Conservation (phyloP, 2,329 filamentous ascomycete species). For the Penicillium sp. region DNA sequence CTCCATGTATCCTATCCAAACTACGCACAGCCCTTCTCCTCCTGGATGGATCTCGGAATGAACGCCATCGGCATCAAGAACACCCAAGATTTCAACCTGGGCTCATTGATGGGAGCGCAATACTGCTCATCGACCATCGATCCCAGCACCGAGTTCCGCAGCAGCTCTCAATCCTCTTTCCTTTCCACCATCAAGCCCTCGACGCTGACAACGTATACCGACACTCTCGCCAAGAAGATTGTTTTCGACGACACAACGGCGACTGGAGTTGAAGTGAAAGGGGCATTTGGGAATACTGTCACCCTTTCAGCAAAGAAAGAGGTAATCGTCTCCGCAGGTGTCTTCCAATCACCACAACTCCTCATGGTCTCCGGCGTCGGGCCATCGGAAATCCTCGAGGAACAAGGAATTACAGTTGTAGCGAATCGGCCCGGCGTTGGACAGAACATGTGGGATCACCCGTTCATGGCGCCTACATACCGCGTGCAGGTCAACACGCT, state of each 20-base stretch:
- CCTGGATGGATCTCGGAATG: slow-evolving; percentile 42
- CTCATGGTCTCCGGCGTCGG: slow-evolving; percentile 56
- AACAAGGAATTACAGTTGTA: slow-evolving; percentile 28
- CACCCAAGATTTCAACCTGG: slow-evolving; percentile 42
- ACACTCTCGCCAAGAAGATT: slow-evolving; percentile 49
- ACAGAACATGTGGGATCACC: slow-evolving; percentile 40
- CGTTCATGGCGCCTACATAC: slow-evolving; percentile 31
- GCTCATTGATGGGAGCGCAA: slow-evolving; percentile 42
- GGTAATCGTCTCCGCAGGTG: slow-evolving; percentile 53
- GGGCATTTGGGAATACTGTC: slow-evolving; percentile 21
- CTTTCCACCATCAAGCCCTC: slow-evolving; percentile 20
- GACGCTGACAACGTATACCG: slow-evolving; percentile 45
- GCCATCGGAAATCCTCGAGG: slow-evolving; percentile 29
- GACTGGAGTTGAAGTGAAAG: slow-evolving; percentile 49
- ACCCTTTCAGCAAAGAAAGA: slow-evolving; percentile 53
- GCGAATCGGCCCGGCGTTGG: slow-evolving; percentile 36
- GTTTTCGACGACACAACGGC: slow-evolving; percentile 51
- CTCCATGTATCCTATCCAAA: slow-evolving; percentile 46
- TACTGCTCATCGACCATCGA: slow-evolving; percentile 39
- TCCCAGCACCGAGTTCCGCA: slow-evolving; percentile 33
- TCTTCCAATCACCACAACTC: slow-evolving; percentile 57
- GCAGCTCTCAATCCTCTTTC: slow-evolving; percentile 48
- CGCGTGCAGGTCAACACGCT: slow-evolving; percentile 28
- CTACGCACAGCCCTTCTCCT: slow-evolving; percentile 41
- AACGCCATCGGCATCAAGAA: slow-evolving; percentile 43